Evolutionary conservation across 352 stramenopile species (phyloP), one percentile per base, ranked within the genome.

Genomic region (Phytophthora sp.): DNA sequence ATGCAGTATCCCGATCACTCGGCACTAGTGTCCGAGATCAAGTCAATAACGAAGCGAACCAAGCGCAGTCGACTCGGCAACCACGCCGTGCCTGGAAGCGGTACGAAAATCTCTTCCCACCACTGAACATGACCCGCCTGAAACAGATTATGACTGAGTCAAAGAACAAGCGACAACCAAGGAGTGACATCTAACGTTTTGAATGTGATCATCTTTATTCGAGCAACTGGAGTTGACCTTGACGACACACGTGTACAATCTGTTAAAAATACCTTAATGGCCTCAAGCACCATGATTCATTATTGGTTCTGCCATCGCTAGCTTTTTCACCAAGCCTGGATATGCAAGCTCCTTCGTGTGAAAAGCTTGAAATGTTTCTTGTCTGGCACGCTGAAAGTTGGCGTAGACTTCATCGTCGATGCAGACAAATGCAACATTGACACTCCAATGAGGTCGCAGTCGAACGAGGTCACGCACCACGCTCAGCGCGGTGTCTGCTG

Each of bases 341-440:
- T 56, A 66, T 5, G 46, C 34, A 31, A 70, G 54, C 20, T 9
- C 48, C 21, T 38, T 41, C 3, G 34, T 55, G 11, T 74, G 50
- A 35, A 77, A 71, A 28, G 38, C 41, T 12, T 31, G 12, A 11
- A 67, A 20, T 17, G 39, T 55, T 31, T 65, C 44, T 2, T 31
- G 17, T n/a, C 44, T 32, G 8, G 78, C 78, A 5, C 32, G 43
- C 12, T 37, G 8, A 28, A 91, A 89, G 12, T 78, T 46, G 3
- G 48, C n/a, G 10, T 69, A 72, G 0, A 76, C 66, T 0, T 51
- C 31, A n/a, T 60, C 62, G 24, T 89, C 79, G 20, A 87, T 53
- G 50, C 78, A 89, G 6, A 88, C 78, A 41, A 89, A 86, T 13
- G 50, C 67, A 12, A 91, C 53, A 12, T 64, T 83, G 43, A 75